phyloP scores from a whole-genome alignment of 306 rosid species.

The Potentilla sterilis region DNA sequence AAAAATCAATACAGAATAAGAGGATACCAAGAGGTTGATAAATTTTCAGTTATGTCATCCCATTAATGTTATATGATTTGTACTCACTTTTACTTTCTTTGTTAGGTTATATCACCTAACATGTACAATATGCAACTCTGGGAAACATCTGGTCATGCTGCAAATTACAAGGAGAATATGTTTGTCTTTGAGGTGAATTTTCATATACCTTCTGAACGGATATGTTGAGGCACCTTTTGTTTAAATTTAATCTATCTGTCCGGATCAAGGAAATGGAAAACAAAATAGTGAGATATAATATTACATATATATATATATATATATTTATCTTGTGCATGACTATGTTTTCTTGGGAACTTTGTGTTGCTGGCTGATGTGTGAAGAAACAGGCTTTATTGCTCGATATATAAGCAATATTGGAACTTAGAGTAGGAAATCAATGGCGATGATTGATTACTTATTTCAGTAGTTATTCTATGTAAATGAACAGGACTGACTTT shows the following conservation, averaged over 20 bases:
- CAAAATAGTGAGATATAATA: not conserved
- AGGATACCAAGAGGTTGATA: conserved; percentile 86
- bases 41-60: conserved; percentile 16
- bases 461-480: not conserved
- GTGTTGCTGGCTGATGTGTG: not conserved
- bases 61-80: not conserved
- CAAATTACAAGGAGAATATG: conserved; percentile 88
- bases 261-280: not conserved
- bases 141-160: conserved; percentile 97
- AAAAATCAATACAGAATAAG: conserved; percentile 70
- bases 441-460: not conserved
- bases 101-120: conserved; percentile 89
- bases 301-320: not conserved
- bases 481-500: not conserved
- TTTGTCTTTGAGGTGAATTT: conserved; percentile 79
- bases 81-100: conserved; percentile 30
- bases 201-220: not conserved
- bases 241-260: not conserved
- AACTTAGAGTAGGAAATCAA: not conserved
- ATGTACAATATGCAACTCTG: conserved; percentile 92
- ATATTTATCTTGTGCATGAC: not conserved
- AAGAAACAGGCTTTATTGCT: conserved; percentile 1
- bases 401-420: not conserved
- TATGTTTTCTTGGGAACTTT: not conserved
- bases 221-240: not conserved